Evolutionary conservation across 495 filamentous ascomycete genomes (phyloP), one percentile per base, ranked within the genome.

Genomic region (Usnea hakonensis): DNA sequence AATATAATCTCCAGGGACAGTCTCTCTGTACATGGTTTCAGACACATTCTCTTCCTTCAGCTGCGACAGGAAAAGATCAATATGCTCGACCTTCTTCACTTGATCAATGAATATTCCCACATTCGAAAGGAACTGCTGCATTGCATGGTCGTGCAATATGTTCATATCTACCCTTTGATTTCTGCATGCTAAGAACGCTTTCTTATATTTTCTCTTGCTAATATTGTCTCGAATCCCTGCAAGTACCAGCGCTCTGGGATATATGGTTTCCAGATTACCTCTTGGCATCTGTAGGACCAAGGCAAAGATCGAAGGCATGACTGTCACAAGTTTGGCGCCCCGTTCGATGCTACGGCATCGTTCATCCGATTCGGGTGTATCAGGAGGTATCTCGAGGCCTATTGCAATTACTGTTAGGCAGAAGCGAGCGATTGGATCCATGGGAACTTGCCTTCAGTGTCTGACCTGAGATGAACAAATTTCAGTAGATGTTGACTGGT

Each of bases 141-240:
- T 90, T 9, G 82, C 83, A 76, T 97, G 87, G 71, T 98, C 94
- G 71, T 96, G 92, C n/a, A 98, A 77, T 58, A 98, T 93, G 69
- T 97, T 98, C 87, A 97, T 90, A 70, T 98, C 94, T 5, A 98
- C 94, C 64, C 94, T 84, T 70, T 97, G 95, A 57, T 86, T 91
- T 37, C 94, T 85, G 71, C 94, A 98, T 43, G 87, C 84, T 32
- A 89, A 75, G 71, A 95, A 98, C 2, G 94, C 94, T 59, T 80
- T 83, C 52, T 79, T 85, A 67, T 97, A 98, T 52, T 94, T 80
- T 70, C 87, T 89, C 23, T 79, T 75, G 62, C 88, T 87, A 57
- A 98, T 89, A 44, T 86, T 85, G 40, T 83, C 80, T 48, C 94
- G 82, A 46, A 97, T 90, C 23, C 93, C 91, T 1, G 90, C 90